A percentile compares a stretch with the other conserved stretches of the same genome.
Evolutionary conservation across 768 basidiomycete genomes (phyloP).

Genomic region (Kwoniella sp.): DNA sequence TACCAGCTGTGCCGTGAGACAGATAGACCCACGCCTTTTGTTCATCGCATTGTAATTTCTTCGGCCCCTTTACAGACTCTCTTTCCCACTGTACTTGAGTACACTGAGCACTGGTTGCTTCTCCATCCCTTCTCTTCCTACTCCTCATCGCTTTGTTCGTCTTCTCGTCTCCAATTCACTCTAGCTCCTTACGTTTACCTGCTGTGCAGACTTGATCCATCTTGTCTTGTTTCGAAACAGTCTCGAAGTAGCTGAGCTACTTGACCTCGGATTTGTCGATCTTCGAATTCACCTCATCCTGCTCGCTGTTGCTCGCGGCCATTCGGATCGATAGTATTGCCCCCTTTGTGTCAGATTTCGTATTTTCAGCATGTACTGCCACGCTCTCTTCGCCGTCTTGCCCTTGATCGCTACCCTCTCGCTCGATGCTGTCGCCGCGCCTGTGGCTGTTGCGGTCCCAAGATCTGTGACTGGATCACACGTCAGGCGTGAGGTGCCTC

Average conservation of each 20-base stretch:
- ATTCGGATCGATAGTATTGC: neutral
- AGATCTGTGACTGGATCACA: neutral
- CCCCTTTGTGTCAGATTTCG: slow-evolving; percentile 1
- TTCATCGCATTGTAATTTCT: neutral
- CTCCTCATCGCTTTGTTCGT: neutral
- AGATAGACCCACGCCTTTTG: neutral
- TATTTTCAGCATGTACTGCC: slow-evolving; percentile 6
- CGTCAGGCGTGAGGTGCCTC: slow-evolving; percentile 66
- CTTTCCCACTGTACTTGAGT: neutral
- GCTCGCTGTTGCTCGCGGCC: neutral
- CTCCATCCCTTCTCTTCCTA: neutral
- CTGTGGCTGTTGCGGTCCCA: slow-evolving; percentile 32
- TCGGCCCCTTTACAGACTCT: neutral
- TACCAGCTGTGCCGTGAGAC: no score
- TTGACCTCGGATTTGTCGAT: no score
- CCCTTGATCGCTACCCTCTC: slow-evolving; percentile 56
- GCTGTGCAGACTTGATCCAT: neutral
- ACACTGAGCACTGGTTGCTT: neutral
- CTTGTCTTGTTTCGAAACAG: no score
- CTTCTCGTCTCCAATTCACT: neutral
- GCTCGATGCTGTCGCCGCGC: slow-evolving; percentile 57
- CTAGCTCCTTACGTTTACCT: neutral
- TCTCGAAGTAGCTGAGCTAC: no score
- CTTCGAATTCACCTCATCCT: neutral
- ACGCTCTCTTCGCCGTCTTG: slow-evolving; percentile 26